phyloP scores from a whole-genome alignment of 345 rosid genomes.

The Eucalyptus dawsonii region DNA sequence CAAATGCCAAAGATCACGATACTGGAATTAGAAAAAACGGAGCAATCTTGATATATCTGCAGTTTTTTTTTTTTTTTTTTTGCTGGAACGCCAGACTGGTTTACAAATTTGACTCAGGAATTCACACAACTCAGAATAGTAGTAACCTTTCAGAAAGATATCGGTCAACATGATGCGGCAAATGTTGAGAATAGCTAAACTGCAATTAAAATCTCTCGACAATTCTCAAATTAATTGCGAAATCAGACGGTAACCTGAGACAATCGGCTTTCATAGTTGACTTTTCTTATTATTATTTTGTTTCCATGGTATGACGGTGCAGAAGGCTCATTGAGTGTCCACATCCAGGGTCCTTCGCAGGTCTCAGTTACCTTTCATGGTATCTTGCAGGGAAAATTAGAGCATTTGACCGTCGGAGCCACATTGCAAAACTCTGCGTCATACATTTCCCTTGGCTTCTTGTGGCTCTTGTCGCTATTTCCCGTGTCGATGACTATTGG shows the following conservation, averaged over 20 bases:
- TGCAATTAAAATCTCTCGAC: not conserved
- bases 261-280: not conserved
- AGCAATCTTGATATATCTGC: not conserved
- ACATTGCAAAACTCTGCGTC: not conserved
- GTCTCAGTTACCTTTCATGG: conserved; percentile 15
- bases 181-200: not conserved
- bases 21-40: not conserved
- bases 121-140: not conserved
- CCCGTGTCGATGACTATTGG: too few relatives aligned
- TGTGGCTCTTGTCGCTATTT: too few relatives aligned
- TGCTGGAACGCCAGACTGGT: not conserved
- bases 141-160: not conserved
- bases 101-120: not conserved
- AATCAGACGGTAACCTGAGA: not conserved
- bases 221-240: not conserved
- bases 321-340: not conserved
- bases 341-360: conserved; percentile 56
- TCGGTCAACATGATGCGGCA: not conserved
- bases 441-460: too few relatives aligned
- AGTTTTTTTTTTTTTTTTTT: not conserved
- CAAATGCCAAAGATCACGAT: not conserved
- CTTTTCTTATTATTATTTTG: too few relatives aligned
- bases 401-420: too few relatives aligned
- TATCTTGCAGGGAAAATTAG: too few relatives aligned
- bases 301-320: not conserved